Evolutionary conservation across 257 asterid species (phyloP), one percentile per base, ranked within the genome.

Genomic region (Salvia miltiorrhiza): DNA sequence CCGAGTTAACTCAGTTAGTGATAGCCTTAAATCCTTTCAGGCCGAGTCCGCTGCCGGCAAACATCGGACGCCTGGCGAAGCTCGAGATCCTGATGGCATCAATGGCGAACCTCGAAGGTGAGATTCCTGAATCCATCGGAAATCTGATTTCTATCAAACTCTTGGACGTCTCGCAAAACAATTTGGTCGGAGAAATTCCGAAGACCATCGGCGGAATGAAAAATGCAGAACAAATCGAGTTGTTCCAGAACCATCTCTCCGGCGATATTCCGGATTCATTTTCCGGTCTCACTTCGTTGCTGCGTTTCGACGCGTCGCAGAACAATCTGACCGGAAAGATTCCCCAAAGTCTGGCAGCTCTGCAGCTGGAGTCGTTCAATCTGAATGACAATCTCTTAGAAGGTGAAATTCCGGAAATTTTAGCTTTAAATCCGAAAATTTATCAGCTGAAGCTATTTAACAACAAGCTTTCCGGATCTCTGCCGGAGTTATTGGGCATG

Each of bases 91-190:
- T 92, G 16, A 74, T 70, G 56, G 80, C 77, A 2, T 41, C 78
- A 3, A 7, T 4, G 11, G 9, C 86, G 16, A 83, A 82, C 35
- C 85, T 91, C 69, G 62, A 53, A 2, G 97, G 96, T 35, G 47
- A 75, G 7, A 79, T 91, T 13, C 97, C 97, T 1, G 81, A 75
- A 4, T 85, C 96, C 20, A 79, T 91, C 9, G 89, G 84, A 39
- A 67, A 79, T 56, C 86, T 91, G 0, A 67, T 19, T 5, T 85
- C 88, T 11, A 67, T 85, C 17, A 82, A 69, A 50, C 35, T 10
- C 63, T 77, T 90, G 21, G 97, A 88, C 61, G 67, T 88, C 8
- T 77, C 90, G 3, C 4, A 2, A 5, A 90, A 88, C 65, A 73
- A 26, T 45, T 81, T 90, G 40, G 56, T 80, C 19, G 97, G 97